These are phyloP conservation scores for Vitis hybrid DNA, from an alignment of 177 flowering plant genomes.

Conservation along the genomic window DNA sequence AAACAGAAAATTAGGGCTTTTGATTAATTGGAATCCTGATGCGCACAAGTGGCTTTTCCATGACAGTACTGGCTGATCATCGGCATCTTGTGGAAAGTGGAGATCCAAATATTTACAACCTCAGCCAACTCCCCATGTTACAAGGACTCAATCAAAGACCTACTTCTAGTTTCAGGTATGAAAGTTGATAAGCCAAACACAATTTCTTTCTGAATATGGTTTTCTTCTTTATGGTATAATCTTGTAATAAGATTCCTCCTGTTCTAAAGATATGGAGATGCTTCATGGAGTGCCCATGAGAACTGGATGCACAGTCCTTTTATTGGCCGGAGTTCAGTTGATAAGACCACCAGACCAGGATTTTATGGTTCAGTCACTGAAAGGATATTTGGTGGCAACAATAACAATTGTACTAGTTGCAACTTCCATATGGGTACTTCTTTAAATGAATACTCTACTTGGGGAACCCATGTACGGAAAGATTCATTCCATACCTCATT, in stretches of 20 bases:
- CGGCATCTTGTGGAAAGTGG: conserved; percentile 45
- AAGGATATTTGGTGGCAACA: conserved; percentile 23
- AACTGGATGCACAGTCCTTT: conserved; percentile 27
- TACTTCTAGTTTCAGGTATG: conserved; percentile 36
- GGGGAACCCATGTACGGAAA: conserved; percentile 22
- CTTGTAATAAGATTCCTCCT: background rate
- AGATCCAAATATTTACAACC: conserved; percentile 47
- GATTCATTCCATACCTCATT: conserved; percentile 11
- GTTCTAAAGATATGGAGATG: conserved; percentile 35
- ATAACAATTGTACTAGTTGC: conserved; percentile 13
- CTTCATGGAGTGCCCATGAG: conserved; percentile 39
- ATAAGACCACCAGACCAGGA: conserved; percentile 17
- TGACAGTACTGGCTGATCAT: conserved; percentile 40
- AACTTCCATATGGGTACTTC: conserved; percentile 15
- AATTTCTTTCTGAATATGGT: too few relatives aligned
- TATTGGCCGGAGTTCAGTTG: conserved; percentile 6
- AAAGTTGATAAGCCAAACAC: background rate
- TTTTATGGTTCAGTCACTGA: conserved; percentile 24
- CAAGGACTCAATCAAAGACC: conserved; percentile 37
- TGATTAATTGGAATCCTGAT: background rate
- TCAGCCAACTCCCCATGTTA: conserved; percentile 58
- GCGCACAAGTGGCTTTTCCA: background rate
- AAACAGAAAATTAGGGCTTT: conserved; percentile 21
- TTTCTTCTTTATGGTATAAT: background rate
- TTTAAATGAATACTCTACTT: conserved; percentile 15